Evolutionary conservation across 2,329 filamentous ascomycete species (phyloP), one percentile per base, ranked within the genome.

Genomic region (Pseudofabraea citricarpa): DNA sequence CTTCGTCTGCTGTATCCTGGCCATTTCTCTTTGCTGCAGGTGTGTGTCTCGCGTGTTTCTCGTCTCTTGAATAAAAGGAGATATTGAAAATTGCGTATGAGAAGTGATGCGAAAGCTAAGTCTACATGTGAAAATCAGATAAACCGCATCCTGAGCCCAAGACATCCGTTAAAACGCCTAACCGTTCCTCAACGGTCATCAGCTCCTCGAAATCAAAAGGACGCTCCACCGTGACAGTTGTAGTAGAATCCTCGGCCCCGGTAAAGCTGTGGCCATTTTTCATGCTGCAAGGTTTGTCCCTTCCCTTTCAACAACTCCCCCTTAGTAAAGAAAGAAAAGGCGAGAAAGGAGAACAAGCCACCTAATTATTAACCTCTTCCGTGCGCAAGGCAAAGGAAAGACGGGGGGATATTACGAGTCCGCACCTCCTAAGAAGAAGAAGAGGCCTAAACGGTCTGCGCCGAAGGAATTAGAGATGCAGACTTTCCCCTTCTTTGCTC

Each of bases 251-350:
- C 15, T 37, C 35, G 9, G 35, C 35, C 6, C 35, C 35, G 21
- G 35, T 37, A 13, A 37, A 37, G 35, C 35, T 37, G 23, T 37
- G 35, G 35, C 35, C 35, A 4, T 37, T 37, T n/a, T 37, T 37
- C 10, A 22, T 37, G 19, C n/a, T 15, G 6, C 13, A 15, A n/a
- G 16, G 16, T 12, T 5, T 31, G 2, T 31, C 27, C 27, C 27
- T 31, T 31, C 16, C 27, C 6, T 7, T 31, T 15, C n/a, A n/a
- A n/a, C n/a, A n/a, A n/a, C n/a, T n/a, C n/a, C n/a, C n/a, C n/a
- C 27, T n/a, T 4, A 4, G 13, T 10, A 5, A 31, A 12, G 27
- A 31, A 15, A 31, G 9, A 10, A 31, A 12, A 31, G 9, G n/a
- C n/a, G n/a, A n/a, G n/a, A n/a, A n/a, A n/a, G n/a, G n/a, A n/a